Evolutionary conservation across 257 asterid genomes (phyloP).

Genomic region (Solanum neorickii): DNA sequence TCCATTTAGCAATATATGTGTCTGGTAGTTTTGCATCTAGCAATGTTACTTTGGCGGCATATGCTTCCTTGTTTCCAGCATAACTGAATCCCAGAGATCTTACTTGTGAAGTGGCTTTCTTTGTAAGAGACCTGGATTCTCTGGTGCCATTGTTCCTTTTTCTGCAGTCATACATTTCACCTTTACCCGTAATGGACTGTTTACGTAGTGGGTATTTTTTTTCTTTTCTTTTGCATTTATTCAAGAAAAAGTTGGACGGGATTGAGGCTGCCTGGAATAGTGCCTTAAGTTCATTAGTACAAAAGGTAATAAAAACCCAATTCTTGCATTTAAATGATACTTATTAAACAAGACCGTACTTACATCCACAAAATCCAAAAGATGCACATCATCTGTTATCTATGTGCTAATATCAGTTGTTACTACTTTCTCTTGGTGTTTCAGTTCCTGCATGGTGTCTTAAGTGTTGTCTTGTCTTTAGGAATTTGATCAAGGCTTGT

Average conservation of each 20-base stretch:
- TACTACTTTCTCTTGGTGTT: not conserved
- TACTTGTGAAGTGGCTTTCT: not conserved
- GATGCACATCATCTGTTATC: not conserved
- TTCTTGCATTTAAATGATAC: not conserved
- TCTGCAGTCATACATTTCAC: not conserved
- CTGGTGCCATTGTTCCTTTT: not conserved
- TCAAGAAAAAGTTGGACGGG: not conserved
- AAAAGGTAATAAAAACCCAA: not conserved
- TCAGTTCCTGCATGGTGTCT: not conserved
- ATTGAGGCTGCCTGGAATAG: not conserved
- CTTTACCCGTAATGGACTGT: not conserved
- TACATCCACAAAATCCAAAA: not conserved
- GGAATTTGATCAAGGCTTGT: constrained; percentile 23
- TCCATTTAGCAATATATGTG: not conserved
- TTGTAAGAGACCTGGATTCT: not conserved
- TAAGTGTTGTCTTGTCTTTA: constrained; percentile 4
- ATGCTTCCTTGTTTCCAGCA: not conserved
- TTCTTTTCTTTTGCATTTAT: not conserved
- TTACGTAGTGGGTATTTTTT: not conserved
- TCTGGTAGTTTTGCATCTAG: not conserved
- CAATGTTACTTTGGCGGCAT: not conserved
- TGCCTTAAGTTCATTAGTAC: not conserved
- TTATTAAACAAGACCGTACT: not conserved
- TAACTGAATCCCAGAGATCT: not conserved
- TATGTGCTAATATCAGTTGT: constrained; percentile 1